Evolutionary conservation across 2,329 filamentous ascomycete genomes (phyloP).

Genomic region (Ophiostoma perfectum): DNA sequence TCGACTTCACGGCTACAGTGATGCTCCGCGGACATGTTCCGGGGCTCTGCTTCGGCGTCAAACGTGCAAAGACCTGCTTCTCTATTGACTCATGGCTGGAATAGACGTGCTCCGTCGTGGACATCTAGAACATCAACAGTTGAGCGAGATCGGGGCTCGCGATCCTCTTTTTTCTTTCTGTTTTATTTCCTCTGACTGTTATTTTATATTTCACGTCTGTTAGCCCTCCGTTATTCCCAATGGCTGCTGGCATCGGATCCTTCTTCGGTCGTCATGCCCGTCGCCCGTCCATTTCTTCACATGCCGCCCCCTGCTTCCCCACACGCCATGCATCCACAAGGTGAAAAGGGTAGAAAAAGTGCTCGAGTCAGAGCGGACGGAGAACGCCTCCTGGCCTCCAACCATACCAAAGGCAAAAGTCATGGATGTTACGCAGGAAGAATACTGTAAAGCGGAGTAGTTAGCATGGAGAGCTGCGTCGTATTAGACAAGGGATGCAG

Average conservation of each 20-base stretch:
- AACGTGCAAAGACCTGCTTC: not conserved
- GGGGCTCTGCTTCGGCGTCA: not conserved
- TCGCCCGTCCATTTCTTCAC: constrained; percentile 5
- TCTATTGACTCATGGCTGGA: not conserved
- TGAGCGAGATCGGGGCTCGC: constrained; percentile 19
- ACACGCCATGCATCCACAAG: constrained; percentile 15
- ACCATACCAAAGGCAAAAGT: not conserved
- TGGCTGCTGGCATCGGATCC: not conserved
- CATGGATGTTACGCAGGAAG: not conserved
- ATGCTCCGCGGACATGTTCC: not conserved
- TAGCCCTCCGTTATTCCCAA: not conserved
- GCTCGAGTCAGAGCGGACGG: not conserved
- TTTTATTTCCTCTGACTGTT: not conserved
- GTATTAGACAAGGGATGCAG: not conserved
- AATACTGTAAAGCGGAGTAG: not conserved
- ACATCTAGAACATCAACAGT: not conserved
- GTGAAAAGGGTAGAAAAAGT: not conserved
- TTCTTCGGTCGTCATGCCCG: not conserved
- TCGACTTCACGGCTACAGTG: not conserved
- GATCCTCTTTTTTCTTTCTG: constrained; percentile 5
- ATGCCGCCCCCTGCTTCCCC: constrained; percentile 14
- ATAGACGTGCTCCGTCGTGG: not conserved
- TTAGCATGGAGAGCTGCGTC: not conserved
- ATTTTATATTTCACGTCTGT: not conserved
- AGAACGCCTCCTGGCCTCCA: not conserved